These are phyloP conservation scores for Helichrysum umbraculigerum DNA, from an alignment of 129 eudicot species.

Conservation along the genomic window DNA sequence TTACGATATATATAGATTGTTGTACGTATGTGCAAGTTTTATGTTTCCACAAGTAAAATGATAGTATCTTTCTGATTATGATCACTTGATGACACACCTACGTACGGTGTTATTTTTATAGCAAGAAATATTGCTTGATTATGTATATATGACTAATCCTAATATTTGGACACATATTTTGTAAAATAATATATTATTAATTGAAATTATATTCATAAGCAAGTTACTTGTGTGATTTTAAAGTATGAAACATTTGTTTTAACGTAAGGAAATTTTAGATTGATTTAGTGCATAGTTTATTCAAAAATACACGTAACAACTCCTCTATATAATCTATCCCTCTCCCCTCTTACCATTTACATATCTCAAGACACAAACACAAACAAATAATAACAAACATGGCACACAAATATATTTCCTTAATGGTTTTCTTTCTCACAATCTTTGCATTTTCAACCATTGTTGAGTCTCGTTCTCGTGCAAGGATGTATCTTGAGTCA, in stretches of 20 bases:
- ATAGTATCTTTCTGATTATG: neutral
- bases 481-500: conserved; percentile 46
- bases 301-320: conserved; percentile 9
- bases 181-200: neutral
- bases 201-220: conserved; percentile 4
- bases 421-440: conserved; percentile 35
- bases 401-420: conserved; percentile 29
- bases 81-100: neutral
- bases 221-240: conserved; percentile 23
- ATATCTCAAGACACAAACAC: conserved; percentile 11
- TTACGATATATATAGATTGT: neutral
- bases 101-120: neutral
- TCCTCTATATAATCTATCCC: conserved; percentile 28
- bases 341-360: conserved; percentile 12
- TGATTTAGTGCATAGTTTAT: conserved; percentile 4
- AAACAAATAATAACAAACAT: conserved; percentile 27
- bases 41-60: neutral
- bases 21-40: neutral
- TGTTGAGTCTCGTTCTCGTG: conserved; percentile 47
- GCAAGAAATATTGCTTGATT: neutral
- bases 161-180: neutral
- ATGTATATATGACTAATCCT: conserved; percentile 7
- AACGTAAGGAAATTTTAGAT: conserved; percentile 27
- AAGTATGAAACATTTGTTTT: conserved; percentile 1
- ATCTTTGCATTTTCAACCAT: conserved; percentile 32